Base-by-base conservation (phyloP, 2,329 filamentous ascomycete species). In the Aspergillus bombycis region DNA sequence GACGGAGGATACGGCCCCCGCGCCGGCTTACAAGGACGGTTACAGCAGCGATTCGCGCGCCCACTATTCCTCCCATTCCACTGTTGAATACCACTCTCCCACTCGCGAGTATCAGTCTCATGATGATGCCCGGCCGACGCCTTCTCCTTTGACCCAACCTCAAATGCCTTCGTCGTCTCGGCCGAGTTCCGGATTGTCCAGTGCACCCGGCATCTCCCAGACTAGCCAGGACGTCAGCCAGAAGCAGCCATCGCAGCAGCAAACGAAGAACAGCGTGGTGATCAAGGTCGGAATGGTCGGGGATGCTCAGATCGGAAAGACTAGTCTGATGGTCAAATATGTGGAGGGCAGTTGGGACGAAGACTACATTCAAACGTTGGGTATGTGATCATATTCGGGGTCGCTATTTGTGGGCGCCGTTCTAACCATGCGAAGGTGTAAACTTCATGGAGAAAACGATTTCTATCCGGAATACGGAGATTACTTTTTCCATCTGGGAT, bases 381-480 rank as follows among this genome's bases (percentile, higher is more conserved):
- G 88, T 90, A 67, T 50, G 65, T 60, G 11, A 4, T 32, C 9
- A 36, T 61, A 26, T 19, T n/a, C 14, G 30, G n/a, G 16, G 23
- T 28, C 28, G 14, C 21, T 30, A 23, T 43, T 32, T 10, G 11
- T 58, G 21, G 28, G 36, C 68, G 28, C 57, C 34, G 9, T 34
- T 30, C 59, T 59, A 45, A 62, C 28, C 30, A 41, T 26, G 16
- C 34, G 36, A 26, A 90, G 88, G 95, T 70, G 95, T 99, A 80
- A 99, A 99, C 80, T 99, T 99, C 81, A 99, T 99, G 95, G 95
- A 99, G 80, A 99, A 99, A 86, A 99, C 95, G 41, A 99, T 99
- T 76, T 96, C 93, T 67, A 99, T 99, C 79, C 91, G 95, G 66
- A 99, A 99, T 81, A 99, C 95, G 19, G 95, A 99, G 81, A 99